Conservation (phyloP, 192 early-diverging fungal genomes). For the Pilaira anomala region DNA sequence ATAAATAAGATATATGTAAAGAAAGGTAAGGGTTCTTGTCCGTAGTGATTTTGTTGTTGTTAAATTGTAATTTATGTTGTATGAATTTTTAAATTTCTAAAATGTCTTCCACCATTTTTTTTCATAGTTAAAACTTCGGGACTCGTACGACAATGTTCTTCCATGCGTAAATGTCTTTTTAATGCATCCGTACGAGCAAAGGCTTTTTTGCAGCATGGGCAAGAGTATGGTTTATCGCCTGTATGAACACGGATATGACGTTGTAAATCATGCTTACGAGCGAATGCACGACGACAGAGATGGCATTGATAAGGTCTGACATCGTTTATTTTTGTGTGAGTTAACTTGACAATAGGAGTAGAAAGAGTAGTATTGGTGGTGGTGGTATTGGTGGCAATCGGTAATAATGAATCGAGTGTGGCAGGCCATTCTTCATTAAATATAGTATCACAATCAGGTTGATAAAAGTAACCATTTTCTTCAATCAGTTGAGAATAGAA, state of each 20-base stretch:
- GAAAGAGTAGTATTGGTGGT: neutral
- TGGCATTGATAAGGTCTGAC: slow-evolving; percentile 55
- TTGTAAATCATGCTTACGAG: slow-evolving; percentile 76
- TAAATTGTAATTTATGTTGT: neutral
- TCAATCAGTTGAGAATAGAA: neutral
- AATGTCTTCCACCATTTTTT: neutral
- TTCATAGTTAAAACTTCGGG: slow-evolving; percentile 29
- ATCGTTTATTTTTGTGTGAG: neutral
- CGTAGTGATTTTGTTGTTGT: neutral
- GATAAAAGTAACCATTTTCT: neutral
- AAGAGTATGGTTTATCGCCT: slow-evolving; percentile 66
- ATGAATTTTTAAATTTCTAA: slow-evolving; percentile 9
- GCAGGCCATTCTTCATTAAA: too few relatives aligned
- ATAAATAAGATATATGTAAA: neutral
- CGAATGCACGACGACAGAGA: slow-evolving; percentile 63
- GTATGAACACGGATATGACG: slow-evolving; percentile 67
- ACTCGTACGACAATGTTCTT: slow-evolving; percentile 47
- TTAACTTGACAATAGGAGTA: neutral
- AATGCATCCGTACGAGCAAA: slow-evolving; percentile 80
- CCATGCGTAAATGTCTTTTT: slow-evolving; percentile 60
- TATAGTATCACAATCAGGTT: too few relatives aligned
- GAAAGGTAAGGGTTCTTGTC: neutral
- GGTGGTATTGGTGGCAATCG: neutral
- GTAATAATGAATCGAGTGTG: too few relatives aligned
- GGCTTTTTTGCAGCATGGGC: slow-evolving; percentile 59